Evolutionary conservation across 129 eudicot species (phyloP).

Genomic region (Tagetes patula): DNA sequence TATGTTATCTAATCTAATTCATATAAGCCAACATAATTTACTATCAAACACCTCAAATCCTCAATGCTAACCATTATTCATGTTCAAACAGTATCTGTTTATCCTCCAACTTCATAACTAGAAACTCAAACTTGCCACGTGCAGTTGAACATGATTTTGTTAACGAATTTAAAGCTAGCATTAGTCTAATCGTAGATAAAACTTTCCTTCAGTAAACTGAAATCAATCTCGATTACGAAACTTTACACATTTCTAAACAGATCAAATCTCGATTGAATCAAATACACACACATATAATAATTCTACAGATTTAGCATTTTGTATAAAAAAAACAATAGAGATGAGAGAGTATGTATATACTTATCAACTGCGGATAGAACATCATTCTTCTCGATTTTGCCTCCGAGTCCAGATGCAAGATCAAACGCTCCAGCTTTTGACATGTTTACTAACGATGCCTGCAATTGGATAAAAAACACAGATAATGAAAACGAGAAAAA

Average conservation of each 20-base stretch:
- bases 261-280: constrained; percentile 13
- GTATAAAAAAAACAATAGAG: neutral
- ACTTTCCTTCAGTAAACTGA: neutral
- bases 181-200: neutral
- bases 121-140: neutral
- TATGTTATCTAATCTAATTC: neutral
- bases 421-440: constrained; percentile 83
- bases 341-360: constrained; percentile 36
- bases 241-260: neutral
- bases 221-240: constrained; percentile 12
- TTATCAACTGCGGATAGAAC: constrained; percentile 85
- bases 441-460: constrained; percentile 43
- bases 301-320: constrained; percentile 3
- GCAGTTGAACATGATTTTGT: constrained; percentile 7
- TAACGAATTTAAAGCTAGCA: neutral
- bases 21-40: neutral
- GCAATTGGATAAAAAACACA: constrained; percentile 4
- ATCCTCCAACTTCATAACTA: neutral
- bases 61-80: constrained; percentile 6
- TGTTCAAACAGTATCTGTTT: neutral
- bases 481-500: neutral
- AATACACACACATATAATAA: neutral
- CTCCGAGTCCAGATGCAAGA: constrained; percentile 84
- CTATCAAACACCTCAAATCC: constrained; percentile 9
- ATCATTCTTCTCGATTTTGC: constrained; percentile 68